phyloP scores from a whole-genome alignment of 176 grass and related monocot genomes.

The Elymus sibiricus region DNA sequence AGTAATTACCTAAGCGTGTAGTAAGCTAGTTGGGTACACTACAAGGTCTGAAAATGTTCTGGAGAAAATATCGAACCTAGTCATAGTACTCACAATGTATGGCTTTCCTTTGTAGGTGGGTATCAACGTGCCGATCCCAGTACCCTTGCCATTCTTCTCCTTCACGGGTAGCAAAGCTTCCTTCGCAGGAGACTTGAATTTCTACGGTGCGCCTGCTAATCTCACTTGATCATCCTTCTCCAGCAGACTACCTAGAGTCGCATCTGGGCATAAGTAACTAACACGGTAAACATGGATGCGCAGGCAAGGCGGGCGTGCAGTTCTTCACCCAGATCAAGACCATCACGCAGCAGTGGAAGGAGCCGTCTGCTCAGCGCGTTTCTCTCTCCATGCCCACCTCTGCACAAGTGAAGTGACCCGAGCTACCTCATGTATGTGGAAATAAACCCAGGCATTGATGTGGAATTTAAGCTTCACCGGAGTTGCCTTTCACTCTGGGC shows the following conservation, averaged over 20 bases:
- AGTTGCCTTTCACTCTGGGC: no score
- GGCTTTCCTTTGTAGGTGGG: slow-evolving; percentile 53
- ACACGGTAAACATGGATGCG: not conserved
- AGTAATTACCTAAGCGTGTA: not conserved
- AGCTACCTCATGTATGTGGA: not conserved
- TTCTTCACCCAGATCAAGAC: slow-evolving; percentile 98
- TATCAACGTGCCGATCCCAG: slow-evolving; percentile 97
- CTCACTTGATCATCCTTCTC: not conserved
- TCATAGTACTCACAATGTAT: not conserved
- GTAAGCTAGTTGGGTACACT: not conserved
- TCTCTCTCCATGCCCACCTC: slow-evolving; percentile 96
- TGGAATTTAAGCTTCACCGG: not conserved
- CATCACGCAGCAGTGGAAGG: slow-evolving; percentile 95
- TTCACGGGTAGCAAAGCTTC: slow-evolving; percentile 91
- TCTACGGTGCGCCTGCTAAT: slow-evolving; percentile 58
- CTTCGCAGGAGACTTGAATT: slow-evolving; percentile 96
- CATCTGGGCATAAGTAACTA: not conserved
- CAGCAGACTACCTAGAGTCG: not conserved
- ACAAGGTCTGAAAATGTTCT: not conserved
- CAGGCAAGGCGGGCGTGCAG: slow-evolving; percentile 95
- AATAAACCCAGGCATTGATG: not conserved
- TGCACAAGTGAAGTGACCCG: slow-evolving; percentile 43
- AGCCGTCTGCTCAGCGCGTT: slow-evolving; percentile 49
- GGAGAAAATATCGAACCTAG: not conserved
- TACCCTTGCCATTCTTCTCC: slow-evolving; percentile 94